phyloP scores from a whole-genome alignment of 805 yeast genomes.

The Starmerella stigmatis region DNA sequence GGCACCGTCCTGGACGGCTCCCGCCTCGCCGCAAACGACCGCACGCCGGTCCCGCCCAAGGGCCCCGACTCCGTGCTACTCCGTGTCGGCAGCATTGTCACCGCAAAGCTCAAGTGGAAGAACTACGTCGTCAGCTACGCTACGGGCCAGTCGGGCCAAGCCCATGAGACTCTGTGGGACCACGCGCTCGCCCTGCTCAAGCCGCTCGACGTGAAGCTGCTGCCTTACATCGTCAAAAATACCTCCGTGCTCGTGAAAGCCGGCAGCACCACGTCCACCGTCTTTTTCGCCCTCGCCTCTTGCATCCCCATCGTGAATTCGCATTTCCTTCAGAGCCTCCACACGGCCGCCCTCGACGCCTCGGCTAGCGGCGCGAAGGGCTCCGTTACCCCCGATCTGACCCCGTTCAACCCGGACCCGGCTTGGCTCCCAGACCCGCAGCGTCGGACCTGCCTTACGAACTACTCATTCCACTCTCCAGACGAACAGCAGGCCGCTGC shows the following conservation, averaged over 20 bases:
- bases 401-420: conserved; percentile 24
- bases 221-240: conserved; percentile 21
- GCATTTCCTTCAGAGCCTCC: conserved; percentile 24
- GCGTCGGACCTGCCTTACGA: conserved; percentile 26
- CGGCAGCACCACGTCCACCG: conserved; percentile 25
- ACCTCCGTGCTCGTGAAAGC: conserved; percentile 28
- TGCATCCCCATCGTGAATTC: conserved; percentile 29
- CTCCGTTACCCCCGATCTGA: conserved; percentile 25
- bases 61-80: conserved; percentile 11
- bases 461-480: conserved; percentile 23
- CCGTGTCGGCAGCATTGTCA: conserved; percentile 23
- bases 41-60: not conserved
- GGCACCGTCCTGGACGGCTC: conserved; percentile 22
- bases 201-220: conserved; percentile 28
- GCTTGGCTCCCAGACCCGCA: conserved; percentile 23
- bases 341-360: conserved; percentile 13
- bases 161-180: conserved; percentile 17
- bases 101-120: conserved; percentile 24
- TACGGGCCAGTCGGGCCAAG: conserved; percentile 19
- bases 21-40: not conserved
- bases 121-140: conserved; percentile 25
- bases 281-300: conserved; percentile 30
- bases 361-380: conserved; percentile 21
- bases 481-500: conserved; percentile 20
- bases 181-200: conserved; percentile 18